These are phyloP conservation scores for Globomyces pollinis-pini DNA, from an alignment of 192 early-diverging fungal genomes.

Conservation along the genomic window DNA sequence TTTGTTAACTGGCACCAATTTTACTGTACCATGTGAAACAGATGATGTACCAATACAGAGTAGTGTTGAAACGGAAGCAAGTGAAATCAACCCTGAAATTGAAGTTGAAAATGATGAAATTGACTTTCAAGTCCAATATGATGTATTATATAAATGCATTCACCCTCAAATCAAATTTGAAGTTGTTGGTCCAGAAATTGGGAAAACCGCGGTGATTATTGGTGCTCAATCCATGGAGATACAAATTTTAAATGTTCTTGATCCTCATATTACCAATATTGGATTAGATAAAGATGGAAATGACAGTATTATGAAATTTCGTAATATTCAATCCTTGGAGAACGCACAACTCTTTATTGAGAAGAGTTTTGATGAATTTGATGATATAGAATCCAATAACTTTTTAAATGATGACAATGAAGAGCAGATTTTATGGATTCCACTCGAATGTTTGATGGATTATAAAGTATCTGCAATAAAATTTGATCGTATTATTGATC, in stretches of 20 bases:
- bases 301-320: constrained; percentile 51
- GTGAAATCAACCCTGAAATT: background rate
- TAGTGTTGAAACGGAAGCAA: background rate
- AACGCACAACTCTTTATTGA: constrained; percentile 58
- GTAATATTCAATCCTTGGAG: constrained; percentile 54
- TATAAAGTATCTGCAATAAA: constrained; percentile 31
- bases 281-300: constrained; percentile 29
- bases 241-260: constrained; percentile 48
- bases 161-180: constrained; percentile 71
- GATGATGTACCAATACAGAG: background rate
- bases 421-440: constrained; percentile 63
- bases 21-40: background rate
- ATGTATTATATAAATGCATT: constrained; percentile 53
- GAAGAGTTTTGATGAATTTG: background rate
- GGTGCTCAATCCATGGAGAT: constrained; percentile 53
- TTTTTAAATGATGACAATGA: background rate
- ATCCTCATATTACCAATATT: constrained; percentile 19
- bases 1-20: background rate
- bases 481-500: constrained; percentile 54
- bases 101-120: background rate
- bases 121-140: constrained; percentile 42
- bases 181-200: constrained; percentile 30
- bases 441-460: constrained; percentile 57
- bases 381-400: background rate
- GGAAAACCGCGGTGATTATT: constrained; percentile 44